Evolutionary conservation across 2,329 filamentous ascomycete species (phyloP).

Genomic region (Bretziella fagacearum): DNA sequence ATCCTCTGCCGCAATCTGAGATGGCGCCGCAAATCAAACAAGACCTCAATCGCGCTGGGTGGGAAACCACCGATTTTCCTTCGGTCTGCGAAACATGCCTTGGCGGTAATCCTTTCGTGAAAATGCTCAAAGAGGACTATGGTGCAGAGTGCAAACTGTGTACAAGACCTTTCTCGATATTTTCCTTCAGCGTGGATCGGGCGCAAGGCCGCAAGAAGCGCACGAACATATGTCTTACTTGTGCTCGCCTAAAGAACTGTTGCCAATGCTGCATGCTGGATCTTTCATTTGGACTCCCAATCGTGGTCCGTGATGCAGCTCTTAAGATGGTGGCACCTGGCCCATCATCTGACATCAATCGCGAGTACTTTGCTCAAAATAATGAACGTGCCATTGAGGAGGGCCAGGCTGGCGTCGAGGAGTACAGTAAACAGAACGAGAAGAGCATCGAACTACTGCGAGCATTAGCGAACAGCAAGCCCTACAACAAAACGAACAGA

Average conservation of each 20-base stretch:
- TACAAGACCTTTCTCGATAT: slow-evolving; percentile 88
- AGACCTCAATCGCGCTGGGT: slow-evolving; percentile 85
- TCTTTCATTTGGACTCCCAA: slow-evolving; percentile 84
- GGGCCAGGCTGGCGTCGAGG: slow-evolving; percentile 67
- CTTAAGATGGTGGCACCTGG: slow-evolving; percentile 96
- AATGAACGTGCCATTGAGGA: slow-evolving; percentile 93
- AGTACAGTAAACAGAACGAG: slow-evolving; percentile 93
- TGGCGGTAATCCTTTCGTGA: slow-evolving; percentile 91
- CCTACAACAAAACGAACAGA: slow-evolving; percentile 82
- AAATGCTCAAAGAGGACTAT: slow-evolving; percentile 97
- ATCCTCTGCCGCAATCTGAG: background rate
- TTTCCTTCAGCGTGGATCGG: slow-evolving; percentile 85
- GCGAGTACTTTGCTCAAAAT: slow-evolving; percentile 95
- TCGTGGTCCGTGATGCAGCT: slow-evolving; percentile 86
- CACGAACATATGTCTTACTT: slow-evolving; percentile 91
- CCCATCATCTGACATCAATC: slow-evolving; percentile 79
- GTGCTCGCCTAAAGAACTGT: slow-evolving; percentile 93
- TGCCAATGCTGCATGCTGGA: slow-evolving; percentile 99
- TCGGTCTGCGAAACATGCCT: slow-evolving; percentile 86
- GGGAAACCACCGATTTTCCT: slow-evolving; percentile 85
- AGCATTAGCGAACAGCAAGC: slow-evolving; percentile 76
- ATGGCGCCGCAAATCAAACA: slow-evolving; percentile 93
- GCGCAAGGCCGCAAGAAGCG: slow-evolving; percentile 76
- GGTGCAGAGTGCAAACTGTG: slow-evolving; percentile 78
- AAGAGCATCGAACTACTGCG: slow-evolving; percentile 81